Base-by-base conservation (phyloP, 163 green algal species). In the Prototheca cutis region DNA sequence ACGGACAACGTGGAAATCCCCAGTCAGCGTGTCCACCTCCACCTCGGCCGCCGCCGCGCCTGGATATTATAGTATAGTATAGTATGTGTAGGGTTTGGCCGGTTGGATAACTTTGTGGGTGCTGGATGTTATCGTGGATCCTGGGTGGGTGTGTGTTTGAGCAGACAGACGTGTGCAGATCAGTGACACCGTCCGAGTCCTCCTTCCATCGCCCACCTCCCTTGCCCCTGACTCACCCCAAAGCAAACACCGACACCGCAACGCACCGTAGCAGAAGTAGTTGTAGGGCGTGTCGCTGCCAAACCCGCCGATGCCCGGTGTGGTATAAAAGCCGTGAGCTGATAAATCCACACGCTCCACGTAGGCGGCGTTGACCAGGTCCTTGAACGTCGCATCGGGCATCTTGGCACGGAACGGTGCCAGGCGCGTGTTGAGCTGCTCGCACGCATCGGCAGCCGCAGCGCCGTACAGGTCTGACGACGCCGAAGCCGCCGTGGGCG, bases 261-360 rank as follows among this genome's bases (percentile, higher is more conserved):
- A 63, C 75, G 1, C 63, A 66, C 80, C 85, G 40, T 79, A 90
- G n/a, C 59, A 78, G 65, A 94, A 94, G 80, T 98, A 98, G 71
- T 95, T 95, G 80, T 97, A 97, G 54, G 91, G 89, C 23, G 67
- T 70, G 15, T 48, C 39, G 31, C 82, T 80, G 27, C 84, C 84
- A 70, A 90, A 88, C 24, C 82, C 87, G 25, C 81, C 90, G 55
- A 98, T 73, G 55, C 96, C 86, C 29, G 92, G 92, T 3, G 90
- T 97, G 28, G 55, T 59, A 72, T 96, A 96, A 72, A 97, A 98
- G 59, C 91, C 91, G 63, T 98, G 90, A 2, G 90, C 90, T 21
- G 65, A 87, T 6, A 98, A 79, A 76, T 98, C 91, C 2, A 94
- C 71, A 4, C 91, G 72, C 23, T 96, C 84, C 29, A 91, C 51